These are phyloP conservation scores for Pseudoscleropodium purum DNA, from an alignment of 225 moss, liverwort and hornwort species.

Conservation along the genomic window DNA sequence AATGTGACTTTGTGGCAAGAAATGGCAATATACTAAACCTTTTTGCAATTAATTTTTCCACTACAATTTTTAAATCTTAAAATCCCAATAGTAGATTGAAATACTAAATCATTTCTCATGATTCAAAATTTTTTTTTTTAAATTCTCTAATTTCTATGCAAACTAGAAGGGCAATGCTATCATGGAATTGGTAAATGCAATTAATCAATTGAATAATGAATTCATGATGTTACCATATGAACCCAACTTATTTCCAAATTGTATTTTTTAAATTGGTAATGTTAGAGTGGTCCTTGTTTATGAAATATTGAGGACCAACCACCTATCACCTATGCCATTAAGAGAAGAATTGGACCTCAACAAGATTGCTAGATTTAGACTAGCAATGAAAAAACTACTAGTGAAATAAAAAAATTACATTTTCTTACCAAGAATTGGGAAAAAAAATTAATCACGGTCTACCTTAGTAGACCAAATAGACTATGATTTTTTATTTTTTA, in stretches of 20 bases:
- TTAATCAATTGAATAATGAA: background rate
- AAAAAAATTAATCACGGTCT: too few relatives aligned
- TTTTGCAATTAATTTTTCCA: background rate
- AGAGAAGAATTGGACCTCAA: too few relatives aligned
- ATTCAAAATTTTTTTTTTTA: background rate
- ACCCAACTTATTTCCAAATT: background rate
- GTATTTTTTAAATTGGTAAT: accelerated
- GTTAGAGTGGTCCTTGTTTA: too few relatives aligned
- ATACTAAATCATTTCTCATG: background rate
- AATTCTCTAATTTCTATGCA: background rate
- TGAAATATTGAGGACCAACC: too few relatives aligned
- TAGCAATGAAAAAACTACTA: too few relatives aligned
- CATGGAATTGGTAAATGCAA: accelerated
- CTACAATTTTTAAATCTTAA: background rate
- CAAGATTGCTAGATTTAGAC: too few relatives aligned
- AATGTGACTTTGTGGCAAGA: background rate
- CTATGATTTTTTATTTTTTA: background rate
- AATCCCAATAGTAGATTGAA: accelerated
- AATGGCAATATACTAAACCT: background rate
- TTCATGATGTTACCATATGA: accelerated
- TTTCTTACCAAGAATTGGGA: too few relatives aligned
- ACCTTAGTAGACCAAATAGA: accelerated
- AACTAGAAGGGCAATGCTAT: background rate
- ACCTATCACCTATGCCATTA: too few relatives aligned
- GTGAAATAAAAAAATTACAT: too few relatives aligned